These are phyloP conservation scores for Panaeolus cyanescens DNA, from an alignment of 768 basidiomycete species.

Conservation along the genomic window DNA sequence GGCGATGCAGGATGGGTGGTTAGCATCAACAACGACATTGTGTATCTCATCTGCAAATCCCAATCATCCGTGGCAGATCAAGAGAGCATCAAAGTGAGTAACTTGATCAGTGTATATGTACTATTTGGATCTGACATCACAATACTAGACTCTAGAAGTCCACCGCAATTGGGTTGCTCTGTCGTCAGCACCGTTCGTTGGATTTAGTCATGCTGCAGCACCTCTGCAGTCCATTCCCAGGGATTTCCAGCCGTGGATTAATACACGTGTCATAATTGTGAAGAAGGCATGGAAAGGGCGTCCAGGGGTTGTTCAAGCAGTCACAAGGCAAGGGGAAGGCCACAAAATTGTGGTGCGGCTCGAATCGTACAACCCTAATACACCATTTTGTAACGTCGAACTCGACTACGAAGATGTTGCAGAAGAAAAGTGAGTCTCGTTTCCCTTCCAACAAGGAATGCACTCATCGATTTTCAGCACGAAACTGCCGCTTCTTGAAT, in stretches of 20 bases:
- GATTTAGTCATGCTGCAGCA: too few relatives aligned
- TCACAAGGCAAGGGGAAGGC: not conserved
- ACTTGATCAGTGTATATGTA: too few relatives aligned
- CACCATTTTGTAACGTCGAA: not conserved
- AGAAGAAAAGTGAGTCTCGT: not conserved
- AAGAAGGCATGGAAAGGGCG: not conserved
- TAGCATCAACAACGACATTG: conserved; percentile 8
- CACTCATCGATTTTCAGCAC: too few relatives aligned
- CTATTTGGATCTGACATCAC: too few relatives aligned
- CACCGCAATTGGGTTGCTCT: not conserved
- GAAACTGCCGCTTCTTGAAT: too few relatives aligned
- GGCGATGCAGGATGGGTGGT: not conserved
- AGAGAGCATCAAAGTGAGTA: too few relatives aligned
- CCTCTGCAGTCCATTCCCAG: not conserved
- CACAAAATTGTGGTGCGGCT: not conserved
- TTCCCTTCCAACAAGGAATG: too few relatives aligned
- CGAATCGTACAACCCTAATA: not conserved
- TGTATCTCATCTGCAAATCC: too few relatives aligned
- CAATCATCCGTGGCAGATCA: too few relatives aligned
- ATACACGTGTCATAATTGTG: not conserved
- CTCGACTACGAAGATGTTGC: conserved; percentile 3
- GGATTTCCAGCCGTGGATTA: not conserved
- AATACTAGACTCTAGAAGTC: not conserved
- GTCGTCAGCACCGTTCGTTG: not conserved
- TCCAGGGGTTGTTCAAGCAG: not conserved